Evolutionary conservation across 306 rosid genomes (phyloP), one percentile per base, ranked within the genome.

Genomic region (Elaeagnus macrophylla): DNA sequence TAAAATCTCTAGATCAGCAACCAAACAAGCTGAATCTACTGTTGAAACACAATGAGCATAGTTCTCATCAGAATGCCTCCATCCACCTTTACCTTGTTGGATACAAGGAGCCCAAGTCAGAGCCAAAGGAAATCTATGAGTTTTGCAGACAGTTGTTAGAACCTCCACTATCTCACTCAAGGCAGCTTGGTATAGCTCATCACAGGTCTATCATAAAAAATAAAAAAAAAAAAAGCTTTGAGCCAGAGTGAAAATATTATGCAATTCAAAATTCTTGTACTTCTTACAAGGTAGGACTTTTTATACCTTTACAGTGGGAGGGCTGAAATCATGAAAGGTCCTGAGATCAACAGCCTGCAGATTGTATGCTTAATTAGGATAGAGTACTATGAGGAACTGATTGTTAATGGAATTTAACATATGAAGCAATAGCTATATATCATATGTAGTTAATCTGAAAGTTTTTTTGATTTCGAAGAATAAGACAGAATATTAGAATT

Each of bases 61-160:
- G 16, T 49, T 67, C 55, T 67, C 66, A 36, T 62, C 42, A 0
- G 75, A 65, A 39, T 56, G 70, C 1, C 65, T 62, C 57, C 75
- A 65, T 1, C 74, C 72, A 1, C 61, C 67, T 56, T 70, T 66
- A 0, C 75, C 65, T 70, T 83, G 80, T 10, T 80, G 86, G 54
- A 43, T 25, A 48, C 93, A 80, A 0, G 88, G 81, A 0, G 73
- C 80, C 93, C 93, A 83, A 10, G 84, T 78, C 3, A 72, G 79
- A 2, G 73, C 83, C 14, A 80, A 59, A 2, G 88, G 84, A 61
- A 83, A 46, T 49, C 70, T 68, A 40, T 83, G 84, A 5, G 74
- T 66, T 69, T 75, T 62, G 62, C 87, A 75, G 48, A 73, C 87
- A 0, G 77, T 58, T 13, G 66, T 65, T 43, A 78, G 47, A 49